Percentiles rank a stretch among this genome's conserved stretches.
Conservation (phyloP, 2,329 filamentous ascomycete species). For the Aspergillus sclerotialis region DNA sequence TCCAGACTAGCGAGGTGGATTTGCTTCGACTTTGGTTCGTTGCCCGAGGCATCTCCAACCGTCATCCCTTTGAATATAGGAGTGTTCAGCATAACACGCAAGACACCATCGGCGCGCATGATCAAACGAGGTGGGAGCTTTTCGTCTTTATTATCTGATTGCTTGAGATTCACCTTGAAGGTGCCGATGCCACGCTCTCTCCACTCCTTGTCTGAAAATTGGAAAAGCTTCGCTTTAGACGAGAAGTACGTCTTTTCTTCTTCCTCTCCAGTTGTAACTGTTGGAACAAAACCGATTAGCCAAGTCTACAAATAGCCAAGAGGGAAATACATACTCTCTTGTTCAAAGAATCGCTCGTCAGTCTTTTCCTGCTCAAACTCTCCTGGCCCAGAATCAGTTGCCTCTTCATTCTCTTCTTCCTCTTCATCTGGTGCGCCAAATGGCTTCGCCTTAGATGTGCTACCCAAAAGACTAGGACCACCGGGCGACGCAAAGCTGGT, state of each 20-base stretch:
- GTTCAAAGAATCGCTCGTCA: constrained; percentile 44
- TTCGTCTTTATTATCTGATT: constrained; percentile 49
- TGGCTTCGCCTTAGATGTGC: constrained; percentile 44
- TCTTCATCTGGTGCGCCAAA: constrained; percentile 66
- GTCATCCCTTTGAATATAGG: constrained; percentile 70
- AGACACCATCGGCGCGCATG: constrained; percentile 85
- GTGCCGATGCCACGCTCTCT: constrained; percentile 82
- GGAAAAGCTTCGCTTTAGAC: constrained; percentile 77
- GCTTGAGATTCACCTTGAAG: constrained; percentile 73
- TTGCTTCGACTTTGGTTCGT: constrained; percentile 63
- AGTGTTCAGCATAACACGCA: constrained; percentile 80
- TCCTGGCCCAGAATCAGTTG: constrained; percentile 37
- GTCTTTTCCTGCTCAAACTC: constrained; percentile 45
- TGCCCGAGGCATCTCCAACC: constrained; percentile 59
- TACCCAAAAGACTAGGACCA: constrained; percentile 39
- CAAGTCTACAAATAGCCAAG: neutral
- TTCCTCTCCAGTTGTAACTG: constrained; percentile 83
- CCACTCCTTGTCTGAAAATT: constrained; percentile 70
- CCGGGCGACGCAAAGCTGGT: constrained; percentile 63
- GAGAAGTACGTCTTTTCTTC: constrained; percentile 69
- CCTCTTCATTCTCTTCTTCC: constrained; percentile 44
- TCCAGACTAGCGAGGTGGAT: constrained; percentile 57
- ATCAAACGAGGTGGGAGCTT: constrained; percentile 61
- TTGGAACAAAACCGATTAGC: neutral
- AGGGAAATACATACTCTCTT: constrained; percentile 57